phyloP scores from a whole-genome alignment of 352 stramenopile species.

The Phytophthora hibernalis region DNA sequence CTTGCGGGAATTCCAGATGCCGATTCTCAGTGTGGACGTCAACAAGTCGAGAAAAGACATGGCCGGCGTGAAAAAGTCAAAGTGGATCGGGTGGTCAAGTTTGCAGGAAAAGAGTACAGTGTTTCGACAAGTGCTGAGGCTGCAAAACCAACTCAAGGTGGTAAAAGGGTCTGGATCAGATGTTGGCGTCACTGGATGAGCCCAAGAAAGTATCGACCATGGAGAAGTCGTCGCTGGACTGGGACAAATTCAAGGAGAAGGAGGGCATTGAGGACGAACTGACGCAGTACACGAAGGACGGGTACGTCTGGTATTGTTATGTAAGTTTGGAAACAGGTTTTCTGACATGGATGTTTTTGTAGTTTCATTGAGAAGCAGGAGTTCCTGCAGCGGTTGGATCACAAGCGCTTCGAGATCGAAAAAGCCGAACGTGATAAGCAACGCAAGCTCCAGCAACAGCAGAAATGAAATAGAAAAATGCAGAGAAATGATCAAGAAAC shows the following conservation, averaged over 20 bases:
- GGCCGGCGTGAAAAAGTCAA: conserved; percentile 30
- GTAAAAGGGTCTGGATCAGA: conserved; percentile 74
- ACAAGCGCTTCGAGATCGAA: conserved; percentile 91
- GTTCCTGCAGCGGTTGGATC: conserved; percentile 92
- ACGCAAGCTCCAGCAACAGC: conserved; percentile 59
- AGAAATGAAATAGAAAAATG: conserved; percentile 31
- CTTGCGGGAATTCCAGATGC: conserved; percentile 72
- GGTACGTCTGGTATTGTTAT: conserved; percentile 41
- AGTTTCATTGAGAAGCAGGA: conserved; percentile 96
- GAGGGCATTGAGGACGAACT: conserved; percentile 94
- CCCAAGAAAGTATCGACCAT: conserved; percentile 95
- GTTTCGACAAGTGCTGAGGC: conserved; percentile 22
- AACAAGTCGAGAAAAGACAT: conserved; percentile 65
- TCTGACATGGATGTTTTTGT: conserved; percentile 2
- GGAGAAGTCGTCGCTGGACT: conserved; percentile 95
- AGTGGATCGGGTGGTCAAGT: conserved; percentile 80
- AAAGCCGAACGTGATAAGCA: conserved; percentile 87
- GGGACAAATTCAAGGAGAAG: conserved; percentile 95
- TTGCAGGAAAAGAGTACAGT: conserved; percentile 85
- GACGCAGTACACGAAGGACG: conserved; percentile 93
- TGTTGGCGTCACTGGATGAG: conserved; percentile 87
- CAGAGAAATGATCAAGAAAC: conserved; percentile 3
- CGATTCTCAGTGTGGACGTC: conserved; percentile 73
- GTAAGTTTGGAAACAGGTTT: not conserved
- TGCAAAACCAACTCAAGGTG: conserved; percentile 5